Evolutionary conservation across 140 eudicot genomes (phyloP), one percentile per base, ranked within the genome.

Genomic region (Bidens hawaiensis): DNA sequence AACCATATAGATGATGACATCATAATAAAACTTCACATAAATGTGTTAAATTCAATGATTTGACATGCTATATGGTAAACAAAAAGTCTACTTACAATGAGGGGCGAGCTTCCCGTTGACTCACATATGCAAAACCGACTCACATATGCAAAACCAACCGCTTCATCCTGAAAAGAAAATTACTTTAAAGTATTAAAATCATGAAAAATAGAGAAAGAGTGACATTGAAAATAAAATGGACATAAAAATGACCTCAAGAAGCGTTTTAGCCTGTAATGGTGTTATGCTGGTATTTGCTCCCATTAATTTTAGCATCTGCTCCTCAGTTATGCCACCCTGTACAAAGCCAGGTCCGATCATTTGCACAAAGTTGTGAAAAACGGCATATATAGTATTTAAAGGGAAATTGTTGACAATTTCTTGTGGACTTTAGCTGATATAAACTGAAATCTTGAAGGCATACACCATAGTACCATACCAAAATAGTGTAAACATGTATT

Each of bases 291-390:
- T 85, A 69, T 93, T 85, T 54, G 97, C 99, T 57, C 99, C 99
- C 97, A 93, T 88, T 80, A 74, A 88, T 70, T 82, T 86, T 78
- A 93, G 75, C 99, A 93, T 93, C 78, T 93, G 99, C 73, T 93
- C 99, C 78, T 93, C 99, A 16, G 95, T 93, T 77, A 93, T 78
- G 72, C 99, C 99, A 49, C 96, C 99, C 99, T 93, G 83, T 52
- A 62, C 36, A 43, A 61, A 58, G 24, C 24, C 49, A 46, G n/a
- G n/a, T 51, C 16, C 62, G 15, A 34, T 72, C 41, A 51, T 62
- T 48, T 14, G 42, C 60, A 61, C 42, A 48, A 26, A 28, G 76
- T 52, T 22, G 47, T 15, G 3, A n/a, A 41, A 53, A 23, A 16
- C 38, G 49, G 21, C 12, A 21, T 21, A 40, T 22, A 38, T 12